Evolutionary conservation across 1,284 basidiomycete species (phyloP), one percentile per base, ranked within the genome.

Genomic region (Vanrija humicola): DNA sequence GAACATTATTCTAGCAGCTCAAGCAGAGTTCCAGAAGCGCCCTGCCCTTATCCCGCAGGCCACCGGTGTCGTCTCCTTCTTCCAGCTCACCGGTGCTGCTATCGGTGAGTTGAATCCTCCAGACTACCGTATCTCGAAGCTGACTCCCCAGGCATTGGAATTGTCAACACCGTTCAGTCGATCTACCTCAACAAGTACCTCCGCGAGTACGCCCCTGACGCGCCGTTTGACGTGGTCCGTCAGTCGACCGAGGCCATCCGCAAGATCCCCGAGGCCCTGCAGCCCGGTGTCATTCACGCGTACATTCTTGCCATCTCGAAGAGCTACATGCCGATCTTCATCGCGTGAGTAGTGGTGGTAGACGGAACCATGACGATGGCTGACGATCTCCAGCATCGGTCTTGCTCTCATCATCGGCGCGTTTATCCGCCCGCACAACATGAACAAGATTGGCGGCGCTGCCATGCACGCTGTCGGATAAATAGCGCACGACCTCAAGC

Each of bases 311-410:
- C 75, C 16, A 72, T 80, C 52, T 68, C 70, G 46, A 62, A 69
- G 50, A 69, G 70, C 18, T 80, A 78, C 59, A 66, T 80, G 42
- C 77, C 80, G 25, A 75, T 77, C 38, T 77, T 80, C 23, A 71
- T 76, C 1, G 72, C 73, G 38, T 34, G 14, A 34, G 34, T 34
- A 14, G 34, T 34, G 34, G 34, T 5, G 34, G 34, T 34, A 14
- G 28, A 29, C 28, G 8, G 28, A 29, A 34, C 28, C 28, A 7
- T 3, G 28, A 28, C 28, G 21, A 23, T 23, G 21, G 28, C 28
- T 29, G 7, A 29, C 28, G 28, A 8, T 12, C 28, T 8, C 7
- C 34, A 34, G 34, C 34, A 70, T 75, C 14, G 67, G 65, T 2
- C 56, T 78, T 6, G 68, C 72, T 1, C 67, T 75, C 8, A 39